phyloP scores from a whole-genome alignment of 495 filamentous ascomycete genomes.

The Poronia punctata region DNA sequence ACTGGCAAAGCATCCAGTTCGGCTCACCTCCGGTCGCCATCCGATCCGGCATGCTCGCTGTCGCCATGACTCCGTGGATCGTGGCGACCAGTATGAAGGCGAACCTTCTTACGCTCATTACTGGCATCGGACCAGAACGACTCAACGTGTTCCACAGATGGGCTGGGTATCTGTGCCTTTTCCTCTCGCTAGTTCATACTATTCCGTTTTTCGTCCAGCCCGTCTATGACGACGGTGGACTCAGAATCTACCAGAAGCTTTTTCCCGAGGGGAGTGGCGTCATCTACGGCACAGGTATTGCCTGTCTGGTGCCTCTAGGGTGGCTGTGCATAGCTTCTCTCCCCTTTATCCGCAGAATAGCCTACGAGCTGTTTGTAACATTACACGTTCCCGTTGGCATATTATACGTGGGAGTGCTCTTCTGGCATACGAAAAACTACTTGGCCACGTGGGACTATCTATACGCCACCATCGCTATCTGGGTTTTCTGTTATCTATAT shows the following conservation, averaged over 20 bases:
- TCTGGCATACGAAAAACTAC: conserved; percentile 95
- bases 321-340: conserved; percentile 82
- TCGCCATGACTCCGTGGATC: conserved; percentile 93
- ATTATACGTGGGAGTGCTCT: conserved; percentile 75
- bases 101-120: conserved; percentile 77
- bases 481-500: conserved; percentile 56
- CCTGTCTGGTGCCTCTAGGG: conserved; percentile 71
- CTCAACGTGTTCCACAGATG: conserved; percentile 92
- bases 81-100: conserved; percentile 84
- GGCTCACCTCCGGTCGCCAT: conserved; percentile 88
- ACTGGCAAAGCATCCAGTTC: conserved; percentile 71
- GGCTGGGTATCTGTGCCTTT: conserved; percentile 80
- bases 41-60: conserved; percentile 85
- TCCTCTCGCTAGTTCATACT: conserved; percentile 75
- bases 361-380: conserved; percentile 78
- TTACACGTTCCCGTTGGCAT: conserved; percentile 77
- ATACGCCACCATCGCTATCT: conserved; percentile 74
- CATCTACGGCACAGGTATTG: conserved; percentile 83
- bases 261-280: conserved; percentile 56
- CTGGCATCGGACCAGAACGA: conserved; percentile 86
- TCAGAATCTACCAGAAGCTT: conserved; percentile 55
- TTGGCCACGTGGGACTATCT: conserved; percentile 88
- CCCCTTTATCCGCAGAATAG: conserved; percentile 51
- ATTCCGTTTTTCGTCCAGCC: conserved; percentile 87
- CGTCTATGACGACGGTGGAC: conserved; percentile 69